These are phyloP conservation scores for Pseudopyrenochaeta lycopersici DNA, from an alignment of 2,329 filamentous ascomycete species.

Conservation along the genomic window DNA sequence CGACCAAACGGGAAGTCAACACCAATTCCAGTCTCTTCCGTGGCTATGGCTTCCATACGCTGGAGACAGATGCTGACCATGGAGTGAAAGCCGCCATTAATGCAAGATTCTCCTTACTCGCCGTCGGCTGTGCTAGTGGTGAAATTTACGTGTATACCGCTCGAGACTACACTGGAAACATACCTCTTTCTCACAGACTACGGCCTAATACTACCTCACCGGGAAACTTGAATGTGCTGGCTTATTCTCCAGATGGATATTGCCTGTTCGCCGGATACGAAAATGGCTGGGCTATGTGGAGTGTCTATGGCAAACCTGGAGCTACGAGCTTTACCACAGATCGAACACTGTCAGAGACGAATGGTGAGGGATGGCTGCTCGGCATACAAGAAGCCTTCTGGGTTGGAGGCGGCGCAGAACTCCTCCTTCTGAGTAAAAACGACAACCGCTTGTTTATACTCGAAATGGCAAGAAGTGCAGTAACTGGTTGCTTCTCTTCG, in stretches of 20 bases:
- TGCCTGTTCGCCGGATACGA: constrained; percentile 94
- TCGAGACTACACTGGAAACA: constrained; percentile 91
- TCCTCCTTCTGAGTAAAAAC: constrained; percentile 75
- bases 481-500: constrained; percentile 88
- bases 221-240: constrained; percentile 76
- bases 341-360: constrained; percentile 67
- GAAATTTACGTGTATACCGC: constrained; percentile 89
- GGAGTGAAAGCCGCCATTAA: constrained; percentile 86
- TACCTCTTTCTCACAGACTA: constrained; percentile 84
- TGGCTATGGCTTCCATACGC: constrained; percentile 88
- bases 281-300: constrained; percentile 95
- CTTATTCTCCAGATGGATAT: constrained; percentile 94
- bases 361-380: constrained; percentile 84
- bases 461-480: constrained; percentile 93
- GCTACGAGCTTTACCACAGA: constrained; percentile 84
- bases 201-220: constrained; percentile 74
- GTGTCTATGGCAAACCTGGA: constrained; percentile 91
- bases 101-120: constrained; percentile 91
- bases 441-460: constrained; percentile 85
- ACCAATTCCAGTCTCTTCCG: constrained; percentile 76
- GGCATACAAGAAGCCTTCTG: constrained; percentile 82
- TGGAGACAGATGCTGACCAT: constrained; percentile 65
- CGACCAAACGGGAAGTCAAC: constrained; percentile 50
- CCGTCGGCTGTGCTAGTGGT: constrained; percentile 82
- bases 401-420: constrained; percentile 87